Conservation (phyloP, 192 early-diverging fungal genomes). For the Coemansia sp. region DNA sequence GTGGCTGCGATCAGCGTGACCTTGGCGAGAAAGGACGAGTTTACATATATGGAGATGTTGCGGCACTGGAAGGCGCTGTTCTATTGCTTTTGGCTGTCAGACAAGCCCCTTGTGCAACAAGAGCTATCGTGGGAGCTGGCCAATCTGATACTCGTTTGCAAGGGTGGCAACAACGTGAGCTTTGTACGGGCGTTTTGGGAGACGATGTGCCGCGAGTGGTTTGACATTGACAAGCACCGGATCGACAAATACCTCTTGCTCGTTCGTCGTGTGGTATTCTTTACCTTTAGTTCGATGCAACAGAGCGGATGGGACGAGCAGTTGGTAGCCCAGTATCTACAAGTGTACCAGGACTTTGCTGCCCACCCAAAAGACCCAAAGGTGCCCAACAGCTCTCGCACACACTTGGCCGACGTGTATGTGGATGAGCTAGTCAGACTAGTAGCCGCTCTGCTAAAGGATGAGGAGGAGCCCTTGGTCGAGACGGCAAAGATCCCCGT, state of each 20-base stretch:
- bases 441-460: slow-evolving; percentile 11
- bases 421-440: slow-evolving; percentile 48
- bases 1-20: slow-evolving; percentile 18
- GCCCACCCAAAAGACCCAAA: slow-evolving; percentile 30
- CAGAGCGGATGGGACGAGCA: slow-evolving; percentile 38
- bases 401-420: slow-evolving; percentile 46
- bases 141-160: slow-evolving; percentile 35
- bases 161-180: slow-evolving; percentile 23
- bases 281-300: slow-evolving; percentile 33
- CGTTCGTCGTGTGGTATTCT: slow-evolving; percentile 43
- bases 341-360: slow-evolving; percentile 28
- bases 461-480: slow-evolving; percentile 4
- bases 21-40: slow-evolving; percentile 28
- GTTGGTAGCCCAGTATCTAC: slow-evolving; percentile 23
- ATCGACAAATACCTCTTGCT: slow-evolving; percentile 52
- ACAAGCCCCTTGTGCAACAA: slow-evolving; percentile 91
- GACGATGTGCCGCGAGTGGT: slow-evolving; percentile 52
- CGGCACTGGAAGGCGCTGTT: slow-evolving; percentile 94
- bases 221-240: slow-evolving; percentile 49
- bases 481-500: slow-evolving; percentile 33
- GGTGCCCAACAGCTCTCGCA: slow-evolving; percentile 39
- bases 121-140: slow-evolving; percentile 81
- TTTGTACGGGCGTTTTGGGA: slow-evolving; percentile 55
- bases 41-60: slow-evolving; percentile 65
- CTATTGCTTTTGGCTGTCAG: slow-evolving; percentile 97